A percentile compares a stretch with the other conserved stretches of the same genome.
Evolutionary conservation across 768 basidiomycete species (phyloP).

Genomic region (Rubroboletus satanas): DNA sequence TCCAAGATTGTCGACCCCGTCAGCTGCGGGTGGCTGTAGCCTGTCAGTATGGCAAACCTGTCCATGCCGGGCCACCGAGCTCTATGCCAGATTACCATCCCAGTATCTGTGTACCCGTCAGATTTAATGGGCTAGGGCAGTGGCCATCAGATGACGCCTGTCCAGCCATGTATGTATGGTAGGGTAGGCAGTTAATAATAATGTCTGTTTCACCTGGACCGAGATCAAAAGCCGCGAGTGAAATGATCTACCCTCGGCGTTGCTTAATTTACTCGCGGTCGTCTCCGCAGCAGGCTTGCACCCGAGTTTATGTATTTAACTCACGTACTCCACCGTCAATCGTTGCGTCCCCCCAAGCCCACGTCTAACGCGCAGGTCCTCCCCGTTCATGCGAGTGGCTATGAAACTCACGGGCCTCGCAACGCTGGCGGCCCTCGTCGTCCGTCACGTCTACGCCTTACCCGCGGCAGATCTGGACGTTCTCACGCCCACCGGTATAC

Average conservation of each 20-base stretch:
- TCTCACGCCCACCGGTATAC: constrained; percentile 14
- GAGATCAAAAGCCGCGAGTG: too few species aligned
- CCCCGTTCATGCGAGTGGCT: neutral
- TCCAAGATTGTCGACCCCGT: neutral
- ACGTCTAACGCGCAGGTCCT: neutral
- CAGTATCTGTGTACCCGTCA: neutral
- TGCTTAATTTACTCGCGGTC: constrained; percentile 8
- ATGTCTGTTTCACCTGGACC: too few species aligned
- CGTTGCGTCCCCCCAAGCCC: neutral
- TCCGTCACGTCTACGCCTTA: constrained; percentile 7
- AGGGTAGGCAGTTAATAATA: too few species aligned
- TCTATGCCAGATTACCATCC: neutral
- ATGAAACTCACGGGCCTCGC: constrained; percentile 15
- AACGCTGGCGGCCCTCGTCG: constrained; percentile 5
- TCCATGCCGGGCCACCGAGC: too few species aligned
- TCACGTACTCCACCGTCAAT: neutral
- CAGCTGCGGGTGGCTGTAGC: neutral
- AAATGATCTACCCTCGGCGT: neutral
- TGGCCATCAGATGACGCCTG: neutral
- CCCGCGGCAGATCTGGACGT: neutral
- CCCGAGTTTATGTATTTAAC: neutral
- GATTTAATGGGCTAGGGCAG: neutral
- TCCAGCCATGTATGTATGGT: too few species aligned
- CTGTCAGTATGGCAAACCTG: too few species aligned
- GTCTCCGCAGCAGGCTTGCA: constrained; percentile 11